Base-by-base conservation (phyloP, 1,284 basidiomycete genomes). In the Cryptococcus sp. region DNA sequence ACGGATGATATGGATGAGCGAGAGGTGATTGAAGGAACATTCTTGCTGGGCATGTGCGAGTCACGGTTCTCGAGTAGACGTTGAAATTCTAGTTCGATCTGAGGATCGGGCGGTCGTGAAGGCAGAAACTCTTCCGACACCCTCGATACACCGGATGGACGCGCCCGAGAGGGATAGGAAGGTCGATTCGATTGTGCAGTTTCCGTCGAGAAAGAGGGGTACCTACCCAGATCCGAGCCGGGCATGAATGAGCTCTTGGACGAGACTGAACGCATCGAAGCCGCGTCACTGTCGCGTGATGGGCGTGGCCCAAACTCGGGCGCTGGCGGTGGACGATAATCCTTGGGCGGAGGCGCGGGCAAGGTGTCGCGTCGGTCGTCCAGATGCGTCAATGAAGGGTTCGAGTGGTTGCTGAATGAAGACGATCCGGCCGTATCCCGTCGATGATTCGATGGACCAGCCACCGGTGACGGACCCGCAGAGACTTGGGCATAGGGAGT, bases 21-120 rank as follows among this genome's bases (percentile, higher is more conserved):
- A 1, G 64, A 64, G 0, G 65, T 63, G 14, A 63, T 43, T 1
- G 59, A 56, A 13, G 60, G 54, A 7, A 47, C 31, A 14, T 41
- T 45, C n/a, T 45, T 42, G 40, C 48, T 49, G n/a, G 43, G 44
- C 5, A 52, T 45, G 19, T 76, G 81, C 10, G 89, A 70, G 60
- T 83, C 85, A 40, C 87, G 81, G 48, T 81, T 84, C 46, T 81
- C 79, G 59, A 83, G 81, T 48, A 93, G 82, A 50, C 83, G 81
- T 57, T 87, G 82, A 67, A 93, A 94, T 50, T 91, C 74, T 2
- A 74, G 75, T 67, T 91, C 85, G 36, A 96, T 84, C 51, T 88
- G 84, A 39, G 83, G 80, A 57, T 87, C 83, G 11, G 79, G 81
- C 11, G 91, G 91, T 9, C 86, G 81, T 7, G 84, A 82, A 53